Percentiles rank a stretch among this genome's conserved stretches.
Evolutionary conservation across 805 yeast genomes (phyloP).

Genomic region (Teunomyces kruisii): DNA sequence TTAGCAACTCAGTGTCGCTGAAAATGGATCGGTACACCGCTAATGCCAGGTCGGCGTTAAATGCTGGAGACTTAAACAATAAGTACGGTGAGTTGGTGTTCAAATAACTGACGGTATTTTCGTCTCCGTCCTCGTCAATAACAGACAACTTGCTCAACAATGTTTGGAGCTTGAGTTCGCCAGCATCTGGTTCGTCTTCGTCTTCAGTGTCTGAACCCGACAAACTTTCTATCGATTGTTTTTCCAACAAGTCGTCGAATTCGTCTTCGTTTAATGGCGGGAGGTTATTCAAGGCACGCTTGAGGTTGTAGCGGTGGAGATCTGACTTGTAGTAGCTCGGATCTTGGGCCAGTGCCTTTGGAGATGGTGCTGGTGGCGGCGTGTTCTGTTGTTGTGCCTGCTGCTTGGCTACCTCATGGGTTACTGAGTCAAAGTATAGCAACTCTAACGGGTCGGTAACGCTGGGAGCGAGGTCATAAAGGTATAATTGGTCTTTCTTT

Average conservation of each 20-base stretch:
- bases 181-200: slow-evolving; percentile 19
- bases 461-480: slow-evolving; percentile 44
- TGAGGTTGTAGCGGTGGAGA: slow-evolving; percentile 57
- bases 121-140: slow-evolving; percentile 27
- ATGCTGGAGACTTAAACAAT: slow-evolving; percentile 49
- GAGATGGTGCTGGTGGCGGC: background rate
- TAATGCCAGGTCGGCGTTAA: slow-evolving; percentile 50
- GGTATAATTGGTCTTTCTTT: slow-evolving; percentile 40
- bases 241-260: slow-evolving; percentile 55
- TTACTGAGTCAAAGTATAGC: slow-evolving; percentile 54
- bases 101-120: slow-evolving; percentile 47
- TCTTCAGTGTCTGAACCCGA: slow-evolving; percentile 51
- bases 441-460: slow-evolving; percentile 49
- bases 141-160: slow-evolving; percentile 22
- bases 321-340: slow-evolving; percentile 51
- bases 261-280: slow-evolving; percentile 52
- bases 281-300: slow-evolving; percentile 48
- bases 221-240: slow-evolving; percentile 52
- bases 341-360: slow-evolving; percentile 5
- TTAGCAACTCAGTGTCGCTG: slow-evolving; percentile 36
- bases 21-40: slow-evolving; percentile 71
- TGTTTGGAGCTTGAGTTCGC: slow-evolving; percentile 17
- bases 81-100: slow-evolving; percentile 73
- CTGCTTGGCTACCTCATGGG: slow-evolving; percentile 15
- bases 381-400: background rate